Conservation (phyloP, 305 asterid genomes). For the Fraxinus sp. region DNA sequence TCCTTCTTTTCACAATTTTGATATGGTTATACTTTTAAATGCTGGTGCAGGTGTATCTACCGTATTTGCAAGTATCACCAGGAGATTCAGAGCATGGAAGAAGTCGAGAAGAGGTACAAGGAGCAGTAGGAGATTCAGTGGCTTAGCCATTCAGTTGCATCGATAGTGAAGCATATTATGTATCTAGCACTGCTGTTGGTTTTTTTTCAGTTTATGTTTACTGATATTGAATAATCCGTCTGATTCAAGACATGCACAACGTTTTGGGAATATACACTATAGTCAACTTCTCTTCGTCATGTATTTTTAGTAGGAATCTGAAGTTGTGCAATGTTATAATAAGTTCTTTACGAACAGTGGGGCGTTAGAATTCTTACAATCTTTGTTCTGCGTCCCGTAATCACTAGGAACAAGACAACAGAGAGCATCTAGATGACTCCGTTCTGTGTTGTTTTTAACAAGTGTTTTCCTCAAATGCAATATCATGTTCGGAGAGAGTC, state of each 20-base stretch:
- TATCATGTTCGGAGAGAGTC: background rate
- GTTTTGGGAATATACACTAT: background rate
- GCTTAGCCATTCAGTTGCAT: background rate
- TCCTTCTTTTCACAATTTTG: background rate
- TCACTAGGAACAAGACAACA: background rate
- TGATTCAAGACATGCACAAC: background rate
- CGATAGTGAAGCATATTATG: background rate
- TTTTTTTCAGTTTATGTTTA: background rate
- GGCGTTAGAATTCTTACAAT: background rate
- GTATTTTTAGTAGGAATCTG: background rate
- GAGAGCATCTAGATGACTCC: background rate
- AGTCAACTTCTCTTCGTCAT: background rate
- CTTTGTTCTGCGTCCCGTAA: background rate
- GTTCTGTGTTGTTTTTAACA: background rate
- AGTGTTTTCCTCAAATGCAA: background rate
- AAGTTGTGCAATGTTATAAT: background rate
- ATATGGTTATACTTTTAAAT: background rate
- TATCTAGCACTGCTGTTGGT: background rate
- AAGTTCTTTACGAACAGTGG: background rate
- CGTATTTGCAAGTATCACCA: slow-evolving; percentile 68
- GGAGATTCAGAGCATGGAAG: slow-evolving; percentile 76
- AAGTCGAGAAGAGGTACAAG: slow-evolving; percentile 75
- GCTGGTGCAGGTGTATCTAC: slow-evolving; percentile 64
- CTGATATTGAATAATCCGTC: background rate
- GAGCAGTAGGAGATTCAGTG: slow-evolving; percentile 43